These are phyloP conservation scores for Neurospora sublineolata DNA, from an alignment of 495 filamentous ascomycete species.

Conservation along the genomic window DNA sequence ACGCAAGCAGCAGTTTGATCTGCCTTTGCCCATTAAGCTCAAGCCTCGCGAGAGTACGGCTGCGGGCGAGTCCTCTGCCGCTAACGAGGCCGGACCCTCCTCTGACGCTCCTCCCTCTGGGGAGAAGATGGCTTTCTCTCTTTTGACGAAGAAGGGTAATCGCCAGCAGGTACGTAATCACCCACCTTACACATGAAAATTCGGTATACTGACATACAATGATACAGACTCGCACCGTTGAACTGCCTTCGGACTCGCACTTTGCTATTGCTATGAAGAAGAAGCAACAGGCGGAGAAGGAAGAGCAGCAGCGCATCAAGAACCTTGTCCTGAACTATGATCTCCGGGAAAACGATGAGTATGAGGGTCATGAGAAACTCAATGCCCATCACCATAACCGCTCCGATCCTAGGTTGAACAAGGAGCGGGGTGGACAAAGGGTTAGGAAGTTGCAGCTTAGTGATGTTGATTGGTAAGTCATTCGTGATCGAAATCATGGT, in stretches of 20 bases:
- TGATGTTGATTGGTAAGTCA: slow-evolving; percentile 88
- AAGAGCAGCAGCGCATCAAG: slow-evolving; percentile 97
- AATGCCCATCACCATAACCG: slow-evolving; percentile 35
- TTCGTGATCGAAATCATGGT: neutral
- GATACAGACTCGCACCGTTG: slow-evolving; percentile 77
- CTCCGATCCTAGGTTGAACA: slow-evolving; percentile 54
- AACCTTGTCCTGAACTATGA: slow-evolving; percentile 94
- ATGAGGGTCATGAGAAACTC: slow-evolving; percentile 41
- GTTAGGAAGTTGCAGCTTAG: slow-evolving; percentile 86
- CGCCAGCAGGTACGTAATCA: slow-evolving; percentile 63
- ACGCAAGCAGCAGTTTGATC: slow-evolving; percentile 85
- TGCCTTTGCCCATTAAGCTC: slow-evolving; percentile 79
- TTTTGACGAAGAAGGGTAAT: slow-evolving; percentile 93
- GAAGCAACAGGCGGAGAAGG: slow-evolving; percentile 86
- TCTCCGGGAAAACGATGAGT: slow-evolving; percentile 63
- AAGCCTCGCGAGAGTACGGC: slow-evolving; percentile 49
- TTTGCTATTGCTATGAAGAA: slow-evolving; percentile 93
- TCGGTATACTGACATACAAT: neutral
- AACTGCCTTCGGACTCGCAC: slow-evolving; percentile 84
- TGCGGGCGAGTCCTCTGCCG: slow-evolving; percentile 22
- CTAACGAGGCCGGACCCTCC: slow-evolving; percentile 16
- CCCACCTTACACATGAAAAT: neutral
- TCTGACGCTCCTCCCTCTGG: slow-evolving; percentile 12
- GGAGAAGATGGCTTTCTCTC: slow-evolving; percentile 76
- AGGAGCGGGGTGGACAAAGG: slow-evolving; percentile 66